Evolutionary conservation across 768 basidiomycete species (phyloP).

Genomic region (Boletus reticulatus): DNA sequence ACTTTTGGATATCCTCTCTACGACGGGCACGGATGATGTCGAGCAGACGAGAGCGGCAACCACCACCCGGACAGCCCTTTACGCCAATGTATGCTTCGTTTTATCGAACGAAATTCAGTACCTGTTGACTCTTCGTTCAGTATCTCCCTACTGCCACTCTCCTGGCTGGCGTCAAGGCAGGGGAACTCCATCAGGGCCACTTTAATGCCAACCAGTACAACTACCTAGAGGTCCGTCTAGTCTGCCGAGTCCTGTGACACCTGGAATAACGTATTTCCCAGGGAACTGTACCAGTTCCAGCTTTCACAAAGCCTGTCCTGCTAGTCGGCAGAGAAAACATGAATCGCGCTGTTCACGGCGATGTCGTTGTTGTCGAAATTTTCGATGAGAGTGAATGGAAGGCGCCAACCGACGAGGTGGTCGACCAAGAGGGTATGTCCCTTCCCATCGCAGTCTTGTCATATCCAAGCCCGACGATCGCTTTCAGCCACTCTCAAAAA

Average conservation of each 20-base stretch:
- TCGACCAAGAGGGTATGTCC: constrained; percentile 83
- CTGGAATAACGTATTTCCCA: constrained; percentile 26
- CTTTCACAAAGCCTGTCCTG: constrained; percentile 74
- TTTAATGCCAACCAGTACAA: constrained; percentile 97
- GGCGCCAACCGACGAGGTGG: constrained; percentile 85
- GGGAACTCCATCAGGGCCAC: constrained; percentile 85
- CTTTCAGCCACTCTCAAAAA: constrained; percentile 72
- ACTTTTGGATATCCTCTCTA: constrained; percentile 81
- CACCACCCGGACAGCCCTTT: constrained; percentile 58
- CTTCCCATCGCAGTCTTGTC: neutral
- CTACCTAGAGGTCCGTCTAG: constrained; percentile 73
- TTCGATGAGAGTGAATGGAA: constrained; percentile 90
- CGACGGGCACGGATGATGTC: constrained; percentile 57
- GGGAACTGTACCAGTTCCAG: constrained; percentile 79
- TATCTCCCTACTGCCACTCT: constrained; percentile 74
- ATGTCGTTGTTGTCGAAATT: constrained; percentile 87
- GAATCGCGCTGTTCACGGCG: constrained; percentile 94
- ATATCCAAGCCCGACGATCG: neutral
- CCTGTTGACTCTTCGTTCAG: constrained; percentile 37
- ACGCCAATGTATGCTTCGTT: constrained; percentile 60
- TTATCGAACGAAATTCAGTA: neutral
- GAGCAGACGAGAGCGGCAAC: constrained; percentile 59
- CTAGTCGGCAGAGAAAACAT: constrained; percentile 89
- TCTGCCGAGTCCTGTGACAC: neutral
- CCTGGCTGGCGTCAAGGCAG: constrained; percentile 80